Evolutionary conservation across 768 basidiomycete species (phyloP), one percentile per base, ranked within the genome.

Genomic region (Pleurotus tuoliensis): DNA sequence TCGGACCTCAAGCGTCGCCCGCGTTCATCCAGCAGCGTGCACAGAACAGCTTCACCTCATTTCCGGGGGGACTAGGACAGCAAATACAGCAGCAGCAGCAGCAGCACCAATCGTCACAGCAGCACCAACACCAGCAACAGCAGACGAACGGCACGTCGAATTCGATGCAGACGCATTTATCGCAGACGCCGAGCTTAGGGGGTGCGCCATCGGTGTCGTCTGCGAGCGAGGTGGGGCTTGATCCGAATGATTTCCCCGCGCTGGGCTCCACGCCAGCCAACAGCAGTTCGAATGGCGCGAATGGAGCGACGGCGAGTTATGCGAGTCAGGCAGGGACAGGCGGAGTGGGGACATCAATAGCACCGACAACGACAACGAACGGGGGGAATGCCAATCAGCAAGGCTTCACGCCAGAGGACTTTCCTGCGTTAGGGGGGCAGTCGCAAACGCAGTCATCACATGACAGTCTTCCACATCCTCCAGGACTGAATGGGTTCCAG

Each of bases 181-280:
- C 74, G 34, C 81, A 80, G 70, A 80, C 73, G 64, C 78, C 79
- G 15, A 76, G 68, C 65, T 76, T 55, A 25, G 75, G 78, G 43
- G 77, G 72, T 56, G 80, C 84, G 38, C 81, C 84, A 47, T 83
- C 83, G 47, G 80, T 77, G 59, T 84, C 83, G 50, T 87, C 87
- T 24, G 75, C 82, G 34, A 86, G 81, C 68, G 90, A 92, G 66
- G 84, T 89, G 57, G 87, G 86, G 16, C 82, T 92, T 39, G 91
- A 92, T 75, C 90, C 84, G 30, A 91, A 90, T 65, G 91, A 92
- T 70, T 92, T 92, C 63, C 91, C 91, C n/a, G 90, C 89, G 12
- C 81, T 93, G 16, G 91, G 91, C 40, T 84, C 86, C 43, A 78
- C 80, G 12, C 79, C 73, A 61, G 73, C 49, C 58, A 74, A 68